Base-by-base conservation (phyloP, 1,284 basidiomycete species). In the Irpex sp. region DNA sequence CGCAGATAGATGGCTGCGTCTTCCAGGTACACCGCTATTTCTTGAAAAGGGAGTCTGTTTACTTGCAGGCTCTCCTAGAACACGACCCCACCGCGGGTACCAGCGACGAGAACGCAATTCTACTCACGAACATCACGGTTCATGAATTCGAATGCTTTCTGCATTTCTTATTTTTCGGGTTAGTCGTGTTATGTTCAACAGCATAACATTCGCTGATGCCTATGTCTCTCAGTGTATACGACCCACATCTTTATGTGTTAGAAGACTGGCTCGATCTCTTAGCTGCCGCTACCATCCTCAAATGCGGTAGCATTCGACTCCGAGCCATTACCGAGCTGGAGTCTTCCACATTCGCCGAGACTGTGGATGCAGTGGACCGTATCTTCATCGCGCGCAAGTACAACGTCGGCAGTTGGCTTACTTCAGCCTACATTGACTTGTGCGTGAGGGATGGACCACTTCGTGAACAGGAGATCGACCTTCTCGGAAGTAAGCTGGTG, bases 341-440 rank as follows among this genome's bases (percentile, higher is more conserved):
- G 64, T 73, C 9, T 59, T 65, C 5, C 65, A 64, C 55, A 62
- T 68, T 39, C 46, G 13, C 37, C 13, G 53, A 54, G 4, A 8
- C 43, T 47, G 64, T 78, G 6, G 69, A 74, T 36, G 71, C 78
- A 2, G 66, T 78, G 57, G 73, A 77, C 35, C 71, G 71, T 19
- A 70, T 81, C 26, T 68, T 71, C 7, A 73, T 81, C 39, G 78
- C 78, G n/a, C 70, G 68, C 47, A 74, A 74, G 58, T 74, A 76
- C 66, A 70, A 75, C 53, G 67, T 82, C 26, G 69, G 68, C 11
- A 60, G 68, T 3, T 81, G 80, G 80, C 72, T 78, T 9, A 68
- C 68, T 1, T 72, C 75, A 0, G 78, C 79, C 3, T 79, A 79
- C 67, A 70, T 72, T 1, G 73, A 73, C 17, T 65, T 81, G 13